Base-by-base conservation (phyloP, 768 basidiomycete species). In the Amanita rimosa region DNA sequence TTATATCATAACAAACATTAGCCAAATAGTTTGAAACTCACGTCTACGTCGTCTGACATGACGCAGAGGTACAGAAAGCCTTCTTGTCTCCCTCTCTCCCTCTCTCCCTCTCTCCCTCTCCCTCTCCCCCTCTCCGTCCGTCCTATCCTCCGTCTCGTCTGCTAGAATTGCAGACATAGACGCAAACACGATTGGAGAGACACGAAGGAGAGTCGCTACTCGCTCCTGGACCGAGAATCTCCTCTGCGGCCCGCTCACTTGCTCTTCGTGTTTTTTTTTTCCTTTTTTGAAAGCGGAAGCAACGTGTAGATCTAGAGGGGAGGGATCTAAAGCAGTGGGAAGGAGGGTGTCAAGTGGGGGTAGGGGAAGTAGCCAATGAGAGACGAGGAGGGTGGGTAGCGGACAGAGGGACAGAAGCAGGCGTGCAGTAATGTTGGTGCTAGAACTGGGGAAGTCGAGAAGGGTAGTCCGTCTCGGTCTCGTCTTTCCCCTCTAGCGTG, bases 101-200 rank as follows among this genome's bases (percentile, higher is more conserved):
- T n/a, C n/a, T n/a, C n/a, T n/a, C n/a, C 22, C 40, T 11, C n/a
- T 13, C 16, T 16, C 13, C 2, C 3, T 5, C 22, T 24, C 22
- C 22, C 11, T 2, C 21, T 13, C 40, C 1, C 0, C 21, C 3
- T 14, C 16, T n/a, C n/a, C n/a, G n/a, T n/a, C n/a, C n/a, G 0
- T 21, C 16, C 40, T 7, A 17, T 21, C 22, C 44, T 19, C 31
- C 17, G 9, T 26, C 31, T 21, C 44, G 22, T 17, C 33, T 3
- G 11, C 24, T 8, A 10, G 16, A 7, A 22, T 14, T 22, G 21
- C 13, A 47, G 35, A 4, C 21, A 22, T 6, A 27, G 34, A 3
- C 24, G 46, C 34, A 22, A 47, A 47, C 19, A 47, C 35, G 14
- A 47, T 47, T 13, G 46, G 46, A 16, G 46, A 47, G 1, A 47